Conservation (phyloP, 225 moss, liverwort and hornwort species). For the Sphagnum contortum region DNA sequence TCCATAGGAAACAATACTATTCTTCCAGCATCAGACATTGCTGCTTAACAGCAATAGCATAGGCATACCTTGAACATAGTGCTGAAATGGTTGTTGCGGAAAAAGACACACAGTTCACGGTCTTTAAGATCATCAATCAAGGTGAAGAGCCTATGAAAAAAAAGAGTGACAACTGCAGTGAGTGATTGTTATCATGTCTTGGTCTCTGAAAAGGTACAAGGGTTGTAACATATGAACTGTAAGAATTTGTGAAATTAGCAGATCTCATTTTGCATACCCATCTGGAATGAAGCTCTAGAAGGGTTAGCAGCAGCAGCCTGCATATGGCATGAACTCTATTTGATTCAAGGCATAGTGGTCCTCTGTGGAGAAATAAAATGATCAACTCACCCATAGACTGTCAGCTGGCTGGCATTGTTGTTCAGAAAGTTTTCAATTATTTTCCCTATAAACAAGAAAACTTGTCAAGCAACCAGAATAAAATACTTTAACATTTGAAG, state of each 20-base stretch:
- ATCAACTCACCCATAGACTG: conserved; percentile 73
- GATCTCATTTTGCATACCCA: too few species aligned
- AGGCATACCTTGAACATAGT: conserved; percentile 79
- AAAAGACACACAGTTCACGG: conserved; percentile 84
- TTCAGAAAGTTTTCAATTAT: conserved; percentile 75
- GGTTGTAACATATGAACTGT: too few species aligned
- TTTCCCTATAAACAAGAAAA: conserved; percentile 38
- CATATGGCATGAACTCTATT: too few species aligned
- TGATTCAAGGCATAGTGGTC: too few species aligned
- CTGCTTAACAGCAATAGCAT: conserved; percentile 28
- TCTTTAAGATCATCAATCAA: conserved; percentile 85
- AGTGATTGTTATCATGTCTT: too few species aligned
- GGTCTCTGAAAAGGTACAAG: too few species aligned
- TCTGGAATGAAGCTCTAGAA: too few species aligned
- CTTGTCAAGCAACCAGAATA: background rate
- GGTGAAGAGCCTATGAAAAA: conserved; percentile 68
- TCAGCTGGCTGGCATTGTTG: conserved; percentile 86
- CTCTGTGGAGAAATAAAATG: too few species aligned
- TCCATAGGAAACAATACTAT: too few species aligned
- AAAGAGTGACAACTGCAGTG: background rate
- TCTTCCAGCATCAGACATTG: background rate
- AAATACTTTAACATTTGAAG: background rate
- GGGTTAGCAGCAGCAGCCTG: too few species aligned
- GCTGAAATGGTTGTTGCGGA: conserved; percentile 99
- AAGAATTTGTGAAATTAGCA: too few species aligned